phyloP scores from a whole-genome alignment of 140 eudicot species.

The Stevia rebaudiana region DNA sequence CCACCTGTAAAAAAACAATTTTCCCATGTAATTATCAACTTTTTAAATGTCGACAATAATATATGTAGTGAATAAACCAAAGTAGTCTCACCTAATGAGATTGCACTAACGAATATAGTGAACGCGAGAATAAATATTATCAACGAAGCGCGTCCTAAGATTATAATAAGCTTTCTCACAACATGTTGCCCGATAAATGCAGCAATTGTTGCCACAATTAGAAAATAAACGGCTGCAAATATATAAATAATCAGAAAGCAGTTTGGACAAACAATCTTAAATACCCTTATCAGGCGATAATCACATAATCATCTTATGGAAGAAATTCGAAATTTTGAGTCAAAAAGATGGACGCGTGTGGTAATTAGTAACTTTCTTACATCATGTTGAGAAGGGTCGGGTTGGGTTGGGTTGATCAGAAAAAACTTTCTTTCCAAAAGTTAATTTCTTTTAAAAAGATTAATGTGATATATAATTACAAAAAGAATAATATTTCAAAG shows the following conservation, averaged over 20 bases:
- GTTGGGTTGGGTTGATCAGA: not conserved
- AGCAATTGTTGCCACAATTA: slow-evolving; percentile 73
- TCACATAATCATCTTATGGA: too few species aligned
- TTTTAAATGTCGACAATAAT: not conserved
- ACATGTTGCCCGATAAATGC: slow-evolving; percentile 91
- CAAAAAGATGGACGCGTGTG: not conserved
- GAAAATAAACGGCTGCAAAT: slow-evolving; percentile 68
- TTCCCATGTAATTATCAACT: not conserved
- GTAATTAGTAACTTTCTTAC: not conserved
- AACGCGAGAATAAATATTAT: slow-evolving; percentile 84
- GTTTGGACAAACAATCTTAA: not conserved
- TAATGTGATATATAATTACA: not conserved
- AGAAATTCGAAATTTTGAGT: not conserved
- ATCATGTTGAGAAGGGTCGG: not conserved
- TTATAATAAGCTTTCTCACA: slow-evolving; percentile 58
- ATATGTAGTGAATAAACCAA: not conserved
- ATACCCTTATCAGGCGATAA: not conserved
- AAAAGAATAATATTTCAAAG: not conserved
- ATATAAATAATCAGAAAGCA: slow-evolving; percentile 3
- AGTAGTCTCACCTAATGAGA: slow-evolving; percentile 71
- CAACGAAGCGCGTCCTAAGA: slow-evolving; percentile 84
- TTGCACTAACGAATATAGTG: slow-evolving; percentile 83
- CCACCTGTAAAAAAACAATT: slow-evolving; percentile 53
- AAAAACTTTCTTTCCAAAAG: not conserved
- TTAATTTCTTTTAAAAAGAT: not conserved